These are phyloP conservation scores for Phtheirospermum japonicum DNA, from an alignment of 257 asterid species.

Conservation along the genomic window DNA sequence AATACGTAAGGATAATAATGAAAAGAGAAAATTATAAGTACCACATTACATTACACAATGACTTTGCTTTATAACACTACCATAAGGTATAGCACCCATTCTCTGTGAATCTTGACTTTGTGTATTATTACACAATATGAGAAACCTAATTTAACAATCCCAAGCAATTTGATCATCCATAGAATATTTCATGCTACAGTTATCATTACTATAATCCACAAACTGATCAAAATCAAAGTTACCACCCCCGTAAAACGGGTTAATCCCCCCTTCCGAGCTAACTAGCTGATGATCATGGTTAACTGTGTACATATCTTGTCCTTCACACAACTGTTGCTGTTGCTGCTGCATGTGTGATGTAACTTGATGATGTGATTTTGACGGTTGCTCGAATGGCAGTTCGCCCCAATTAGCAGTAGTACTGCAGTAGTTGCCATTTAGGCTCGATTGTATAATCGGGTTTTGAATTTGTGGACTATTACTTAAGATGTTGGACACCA, in stretches of 20 bases:
- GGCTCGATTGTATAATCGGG: not conserved
- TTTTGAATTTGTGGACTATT: not conserved
- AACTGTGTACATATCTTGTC: too few relatives aligned
- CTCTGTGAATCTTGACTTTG: not conserved
- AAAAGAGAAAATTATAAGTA: too few relatives aligned
- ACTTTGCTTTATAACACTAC: not conserved
- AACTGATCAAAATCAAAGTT: too few relatives aligned
- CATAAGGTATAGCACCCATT: not conserved
- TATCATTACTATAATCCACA: slow-evolving; percentile 20
- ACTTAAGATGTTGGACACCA: not conserved
- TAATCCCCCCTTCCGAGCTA: too few relatives aligned
- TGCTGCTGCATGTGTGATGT: too few relatives aligned
- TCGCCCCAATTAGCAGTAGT: slow-evolving; percentile 37
- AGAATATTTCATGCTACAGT: slow-evolving; percentile 32
- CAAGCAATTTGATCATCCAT: slow-evolving; percentile 68
- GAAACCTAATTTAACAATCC: slow-evolving; percentile 39
- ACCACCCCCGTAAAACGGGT: too few relatives aligned
- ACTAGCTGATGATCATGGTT: slow-evolving; percentile 23
- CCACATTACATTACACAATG: not conserved
- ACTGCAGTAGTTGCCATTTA: slow-evolving; percentile 31
- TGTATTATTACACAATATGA: too few relatives aligned
- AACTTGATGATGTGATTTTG: slow-evolving; percentile 4
- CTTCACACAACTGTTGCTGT: slow-evolving; percentile 16
- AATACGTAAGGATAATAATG: too few relatives aligned
- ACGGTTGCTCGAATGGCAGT: slow-evolving; percentile 23